Conservation (phyloP, 202 grass and related monocot species). For the Saccharum hybrid region DNA sequence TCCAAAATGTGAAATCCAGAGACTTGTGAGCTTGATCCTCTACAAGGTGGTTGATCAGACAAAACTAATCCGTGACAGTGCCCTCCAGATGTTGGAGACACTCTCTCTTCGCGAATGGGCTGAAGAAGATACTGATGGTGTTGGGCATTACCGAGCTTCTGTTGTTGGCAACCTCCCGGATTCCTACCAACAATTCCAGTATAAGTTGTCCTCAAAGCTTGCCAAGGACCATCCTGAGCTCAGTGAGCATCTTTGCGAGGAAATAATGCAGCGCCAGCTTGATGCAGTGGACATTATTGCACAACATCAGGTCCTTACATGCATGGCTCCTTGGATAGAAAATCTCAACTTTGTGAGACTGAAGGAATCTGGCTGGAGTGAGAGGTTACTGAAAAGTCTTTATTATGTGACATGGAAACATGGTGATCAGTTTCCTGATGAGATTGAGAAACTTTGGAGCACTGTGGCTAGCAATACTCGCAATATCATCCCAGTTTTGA, state of each 20-base stretch:
- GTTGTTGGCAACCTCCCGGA: conserved; percentile 99
- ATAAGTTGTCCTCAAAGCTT: conserved; percentile 93
- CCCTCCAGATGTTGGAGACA: conserved; percentile 98
- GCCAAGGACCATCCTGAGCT: conserved; percentile 99
- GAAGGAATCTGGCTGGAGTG: conserved; percentile 91
- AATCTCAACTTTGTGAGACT: conserved; percentile 94
- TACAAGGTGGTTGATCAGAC: conserved; percentile 98
- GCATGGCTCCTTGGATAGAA: conserved; percentile 99
- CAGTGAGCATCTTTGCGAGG: conserved; percentile 80
- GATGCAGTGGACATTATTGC: conserved; percentile 97
- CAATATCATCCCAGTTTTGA: conserved; percentile 95
- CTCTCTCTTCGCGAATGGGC: conserved; percentile 96
- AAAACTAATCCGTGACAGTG: conserved; percentile 89
- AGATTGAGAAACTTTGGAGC: conserved; percentile 99
- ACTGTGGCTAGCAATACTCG: conserved; percentile 95
- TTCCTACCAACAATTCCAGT: conserved; percentile 98
- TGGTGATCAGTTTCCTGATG: conserved; percentile 97
- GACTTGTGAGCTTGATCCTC: conserved; percentile 91
- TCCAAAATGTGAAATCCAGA: conserved; percentile 93
- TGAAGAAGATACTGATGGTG: conserved; percentile 80
- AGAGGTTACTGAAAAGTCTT: conserved; percentile 89
- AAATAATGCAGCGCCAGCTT: conserved; percentile 99
- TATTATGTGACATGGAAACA: conserved; percentile 99
- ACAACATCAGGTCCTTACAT: conserved; percentile 97
- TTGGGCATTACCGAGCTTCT: conserved; percentile 87